Evolutionary conservation across 331 rosid species (phyloP), one percentile per base, ranked within the genome.

Genomic region (Cydonia oblonga): DNA sequence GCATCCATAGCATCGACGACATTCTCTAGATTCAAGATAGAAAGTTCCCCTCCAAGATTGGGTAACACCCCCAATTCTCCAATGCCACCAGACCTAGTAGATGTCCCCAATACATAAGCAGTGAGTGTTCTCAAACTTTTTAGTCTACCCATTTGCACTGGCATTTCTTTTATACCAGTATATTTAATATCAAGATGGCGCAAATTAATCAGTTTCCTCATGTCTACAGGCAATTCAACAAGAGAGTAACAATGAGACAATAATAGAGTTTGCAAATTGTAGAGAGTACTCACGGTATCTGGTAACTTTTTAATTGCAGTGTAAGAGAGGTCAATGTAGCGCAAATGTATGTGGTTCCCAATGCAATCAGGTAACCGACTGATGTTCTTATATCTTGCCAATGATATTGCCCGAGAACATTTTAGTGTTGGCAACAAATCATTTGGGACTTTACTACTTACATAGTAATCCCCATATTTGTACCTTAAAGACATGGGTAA

Each of bases 1-100:
- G 75, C 83, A 58, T 84, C 76, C 30, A 4, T 40, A 62, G 71
- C 53, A 53, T 68, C 24, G 22, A 29, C 14, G 2, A 83, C 78
- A 67, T 81, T 74, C 40, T 65, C 71, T 10, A 69, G 64, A 3
- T 22, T 3, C 8, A 14, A 73, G 32, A 77, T 75, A 16, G 44
- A 51, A 25, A 78, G 78, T 12, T 79, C 25, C 35, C 73, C 78
- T 2, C 23, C 7, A 12, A 52, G 46, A 29, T 29, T 9, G 8
- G 24, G 46, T 1, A 69, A 56, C 9, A 28, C 16, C 14, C 65
- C 29, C 11, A 69, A 33, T 15, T 72, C 78, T 16, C 38, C 53
- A 15, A 72, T 58, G 1, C 25, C 2, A 14, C 25, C 3, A 20
- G 63, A 75, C 3, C 19, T 24, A 26, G 7, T 53, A 4, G 54